These are phyloP conservation scores for Irpex sp. DNA, from an alignment of 1,284 basidiomycete species.

Conservation along the genomic window DNA sequence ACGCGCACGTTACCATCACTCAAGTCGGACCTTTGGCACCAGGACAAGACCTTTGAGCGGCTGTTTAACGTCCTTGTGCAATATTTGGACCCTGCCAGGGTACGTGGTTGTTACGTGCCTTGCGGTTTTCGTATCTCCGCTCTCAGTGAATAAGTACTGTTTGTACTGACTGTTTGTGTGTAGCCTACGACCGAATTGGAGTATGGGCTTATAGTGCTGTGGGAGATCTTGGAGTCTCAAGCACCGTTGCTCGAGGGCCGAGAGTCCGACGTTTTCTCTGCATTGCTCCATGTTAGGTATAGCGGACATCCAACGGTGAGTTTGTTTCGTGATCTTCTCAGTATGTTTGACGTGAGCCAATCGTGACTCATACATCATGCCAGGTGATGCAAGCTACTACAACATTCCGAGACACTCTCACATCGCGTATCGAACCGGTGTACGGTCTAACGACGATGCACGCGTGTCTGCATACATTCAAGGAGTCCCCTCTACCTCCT, in stretches of 20 bases:
- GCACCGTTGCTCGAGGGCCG: slow-evolving; percentile 64
- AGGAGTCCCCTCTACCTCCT: slow-evolving; percentile 42
- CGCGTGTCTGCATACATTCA: slow-evolving; percentile 61
- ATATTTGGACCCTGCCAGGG: slow-evolving; percentile 57
- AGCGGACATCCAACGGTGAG: slow-evolving; percentile 66
- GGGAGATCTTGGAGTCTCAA: slow-evolving; percentile 74
- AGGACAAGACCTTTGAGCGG: slow-evolving; percentile 60
- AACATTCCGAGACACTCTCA: slow-evolving; percentile 70
- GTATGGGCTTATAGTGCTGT: slow-evolving; percentile 70
- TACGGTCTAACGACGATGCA: slow-evolving; percentile 81
- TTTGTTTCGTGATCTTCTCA: slow-evolving; percentile 13
- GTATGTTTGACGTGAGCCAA: not conserved
- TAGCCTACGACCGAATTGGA: slow-evolving; percentile 63
- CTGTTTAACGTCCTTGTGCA: slow-evolving; percentile 60
- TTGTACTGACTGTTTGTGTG: slow-evolving; percentile 4
- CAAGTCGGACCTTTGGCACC: slow-evolving; percentile 60
- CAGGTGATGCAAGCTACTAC: slow-evolving; percentile 79
- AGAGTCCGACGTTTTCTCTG: slow-evolving; percentile 66
- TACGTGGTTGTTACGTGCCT: slow-evolving; percentile 26
- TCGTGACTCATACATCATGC: slow-evolving; percentile 10
- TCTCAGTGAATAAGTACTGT: not conserved
- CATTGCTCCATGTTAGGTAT: slow-evolving; percentile 61
- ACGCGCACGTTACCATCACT: slow-evolving; percentile 39
- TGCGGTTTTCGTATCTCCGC: not conserved
- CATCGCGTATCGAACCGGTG: slow-evolving; percentile 70